phyloP scores from a whole-genome alignment of 2,329 filamentous ascomycete species.

The Dactylonectria macrodidyma region DNA sequence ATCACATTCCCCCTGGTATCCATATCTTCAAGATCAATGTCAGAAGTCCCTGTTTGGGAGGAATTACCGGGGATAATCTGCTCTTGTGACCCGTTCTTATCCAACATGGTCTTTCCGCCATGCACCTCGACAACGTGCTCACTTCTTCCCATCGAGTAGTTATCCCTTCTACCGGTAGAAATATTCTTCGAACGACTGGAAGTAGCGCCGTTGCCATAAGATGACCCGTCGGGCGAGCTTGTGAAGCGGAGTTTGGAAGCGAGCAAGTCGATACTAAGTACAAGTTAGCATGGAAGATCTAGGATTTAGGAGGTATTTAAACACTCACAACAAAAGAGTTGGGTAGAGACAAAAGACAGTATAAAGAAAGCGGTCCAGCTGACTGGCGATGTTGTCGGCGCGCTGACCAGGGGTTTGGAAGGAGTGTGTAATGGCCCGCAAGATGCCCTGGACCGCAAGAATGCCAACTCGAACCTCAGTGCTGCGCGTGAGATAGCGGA shows the following conservation, averaged over 20 bases:
- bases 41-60: constrained; percentile 17
- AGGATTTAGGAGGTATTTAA: rapidly evolving
- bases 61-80: constrained; percentile 33
- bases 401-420: constrained; percentile 55
- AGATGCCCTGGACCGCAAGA: constrained; percentile 54
- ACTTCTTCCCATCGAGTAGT: constrained; percentile 7
- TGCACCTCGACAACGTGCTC: constrained; percentile 29
- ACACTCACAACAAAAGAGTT: constrained; percentile 54
- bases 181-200: neutral
- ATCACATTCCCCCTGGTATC: constrained; percentile 37
- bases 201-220: neutral
- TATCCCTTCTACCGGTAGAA: neutral
- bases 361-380: constrained; percentile 58
- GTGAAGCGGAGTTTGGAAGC: constrained; percentile 51
- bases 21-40: constrained; percentile 36
- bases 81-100: constrained; percentile 36
- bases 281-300: rapidly evolving
- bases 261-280: constrained; percentile 49
- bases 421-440: constrained; percentile 56
- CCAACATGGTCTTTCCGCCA: constrained; percentile 21
- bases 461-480: constrained; percentile 57
- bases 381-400: constrained; percentile 53
- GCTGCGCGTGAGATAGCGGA: constrained; percentile 54
- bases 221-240: constrained; percentile 4
- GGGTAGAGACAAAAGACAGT: constrained; percentile 58